A percentile compares a stretch with the other conserved stretches of the same genome.
Evolutionary conservation across 352 stramenopile genomes (phyloP).

Genomic region (Globisporangium irregulare): DNA sequence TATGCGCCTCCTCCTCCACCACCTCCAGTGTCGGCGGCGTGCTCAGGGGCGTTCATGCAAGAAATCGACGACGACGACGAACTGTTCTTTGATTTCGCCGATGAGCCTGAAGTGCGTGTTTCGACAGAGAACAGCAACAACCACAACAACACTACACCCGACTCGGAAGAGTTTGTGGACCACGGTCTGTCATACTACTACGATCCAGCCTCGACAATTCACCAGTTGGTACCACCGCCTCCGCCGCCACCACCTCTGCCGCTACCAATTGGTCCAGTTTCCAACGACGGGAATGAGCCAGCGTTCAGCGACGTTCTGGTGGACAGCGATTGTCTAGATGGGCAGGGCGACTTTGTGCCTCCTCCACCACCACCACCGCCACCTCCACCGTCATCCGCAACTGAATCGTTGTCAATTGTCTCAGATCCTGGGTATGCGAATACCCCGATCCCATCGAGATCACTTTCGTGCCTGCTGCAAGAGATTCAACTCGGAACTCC

Average conservation of each 20-base stretch:
- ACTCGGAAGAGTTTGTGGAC: slow-evolving; percentile 36
- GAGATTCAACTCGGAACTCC: slow-evolving; percentile 36
- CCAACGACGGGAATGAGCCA: slow-evolving; percentile 16
- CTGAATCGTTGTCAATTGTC: neutral
- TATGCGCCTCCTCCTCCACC: slow-evolving; percentile 16
- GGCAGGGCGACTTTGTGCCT: neutral
- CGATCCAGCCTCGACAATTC: slow-evolving; percentile 23
- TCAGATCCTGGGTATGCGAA: neutral
- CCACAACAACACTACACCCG: slow-evolving; percentile 6
- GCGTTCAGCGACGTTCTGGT: slow-evolving; percentile 17
- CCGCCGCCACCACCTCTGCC: slow-evolving; percentile 21
- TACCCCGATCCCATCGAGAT: neutral
- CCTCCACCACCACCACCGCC: slow-evolving; percentile 14
- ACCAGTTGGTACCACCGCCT: slow-evolving; percentile 15
- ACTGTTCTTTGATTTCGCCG: slow-evolving; percentile 13
- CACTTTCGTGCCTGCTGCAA: slow-evolving; percentile 15
- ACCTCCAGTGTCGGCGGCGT: neutral
- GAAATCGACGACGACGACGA: slow-evolving; percentile 56
- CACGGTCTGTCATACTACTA: slow-evolving; percentile 61
- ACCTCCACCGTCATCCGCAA: slow-evolving; percentile 12
- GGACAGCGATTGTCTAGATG: neutral
- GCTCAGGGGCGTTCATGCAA: slow-evolving; percentile 55
- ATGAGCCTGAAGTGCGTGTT: slow-evolving; percentile 6
- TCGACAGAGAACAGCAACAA: neutral
- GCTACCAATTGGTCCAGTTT: slow-evolving; percentile 14